These are phyloP conservation scores for Aspergillus alliaceus DNA, from an alignment of 2,329 filamentous ascomycete species.

Conservation along the genomic window DNA sequence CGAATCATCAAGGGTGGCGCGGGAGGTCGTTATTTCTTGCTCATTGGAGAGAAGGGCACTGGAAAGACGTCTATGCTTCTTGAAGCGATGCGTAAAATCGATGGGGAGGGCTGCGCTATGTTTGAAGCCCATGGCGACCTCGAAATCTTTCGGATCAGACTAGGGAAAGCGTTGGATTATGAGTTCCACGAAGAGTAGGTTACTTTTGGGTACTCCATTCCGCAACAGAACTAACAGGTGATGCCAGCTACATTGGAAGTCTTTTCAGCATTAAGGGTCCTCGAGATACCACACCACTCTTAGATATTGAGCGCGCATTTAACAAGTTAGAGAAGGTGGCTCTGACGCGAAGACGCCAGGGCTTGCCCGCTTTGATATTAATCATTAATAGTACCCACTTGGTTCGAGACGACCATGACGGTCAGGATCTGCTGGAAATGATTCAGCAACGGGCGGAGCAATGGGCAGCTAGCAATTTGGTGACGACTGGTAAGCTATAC, in stretches of 20 bases:
- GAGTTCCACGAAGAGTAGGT: constrained; percentile 94
- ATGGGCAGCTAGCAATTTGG: constrained; percentile 89
- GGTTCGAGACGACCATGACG: constrained; percentile 85
- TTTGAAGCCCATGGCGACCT: constrained; percentile 93
- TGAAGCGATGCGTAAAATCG: constrained; percentile 89
- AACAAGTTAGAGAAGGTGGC: constrained; percentile 99
- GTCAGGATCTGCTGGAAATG: constrained; percentile 88
- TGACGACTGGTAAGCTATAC: constrained; percentile 60
- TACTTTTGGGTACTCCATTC: not conserved
- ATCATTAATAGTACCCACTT: constrained; percentile 95
- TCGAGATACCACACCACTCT: constrained; percentile 82
- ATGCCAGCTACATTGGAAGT: constrained; percentile 67
- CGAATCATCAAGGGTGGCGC: constrained; percentile 73
- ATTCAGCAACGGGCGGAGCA: constrained; percentile 94
- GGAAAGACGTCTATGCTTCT: constrained; percentile 97
- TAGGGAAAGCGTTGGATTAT: constrained; percentile 92
- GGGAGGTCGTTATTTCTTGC: constrained; percentile 81
- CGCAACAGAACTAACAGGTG: constrained; percentile 9
- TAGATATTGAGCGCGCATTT: constrained; percentile 94
- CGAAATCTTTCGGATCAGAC: constrained; percentile 88
- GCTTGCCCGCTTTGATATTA: constrained; percentile 74
- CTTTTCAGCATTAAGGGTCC: constrained; percentile 94
- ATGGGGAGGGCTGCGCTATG: constrained; percentile 89
- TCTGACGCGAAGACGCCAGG: constrained; percentile 58
- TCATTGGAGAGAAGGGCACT: constrained; percentile 93